Evolutionary conservation across 208 protist genomes (phyloP).

Genomic region (Trypanosomatidae sp.): DNA sequence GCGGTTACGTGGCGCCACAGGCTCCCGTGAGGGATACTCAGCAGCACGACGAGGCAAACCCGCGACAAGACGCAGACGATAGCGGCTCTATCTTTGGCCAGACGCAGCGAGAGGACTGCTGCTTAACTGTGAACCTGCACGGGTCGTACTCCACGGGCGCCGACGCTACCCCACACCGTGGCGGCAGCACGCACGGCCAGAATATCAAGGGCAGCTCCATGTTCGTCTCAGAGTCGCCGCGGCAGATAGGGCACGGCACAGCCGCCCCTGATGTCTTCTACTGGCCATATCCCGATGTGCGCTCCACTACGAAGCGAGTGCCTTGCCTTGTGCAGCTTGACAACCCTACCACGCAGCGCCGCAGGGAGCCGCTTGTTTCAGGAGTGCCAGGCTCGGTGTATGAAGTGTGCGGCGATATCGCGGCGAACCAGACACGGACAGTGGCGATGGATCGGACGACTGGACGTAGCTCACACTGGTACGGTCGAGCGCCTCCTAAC

Average conservation of each 20-base stretch:
- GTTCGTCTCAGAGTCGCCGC: constrained; percentile 58
- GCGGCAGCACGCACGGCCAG: constrained; percentile 18
- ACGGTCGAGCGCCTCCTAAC: constrained; percentile 24
- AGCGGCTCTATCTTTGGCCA: neutral
- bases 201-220: constrained; percentile 67
- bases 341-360: constrained; percentile 34
- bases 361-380: constrained; percentile 42
- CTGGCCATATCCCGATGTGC: constrained; percentile 76
- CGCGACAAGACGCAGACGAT: neutral
- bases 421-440: constrained; percentile 32
- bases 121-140: neutral
- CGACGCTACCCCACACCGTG: neutral
- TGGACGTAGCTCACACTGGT: constrained; percentile 60
- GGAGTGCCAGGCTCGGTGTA: constrained; percentile 60
- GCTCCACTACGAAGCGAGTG: constrained; percentile 55
- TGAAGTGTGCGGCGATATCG: constrained; percentile 60
- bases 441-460: constrained; percentile 60
- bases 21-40: neutral
- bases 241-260: constrained; percentile 30
- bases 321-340: constrained; percentile 46
- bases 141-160: constrained; percentile 7
- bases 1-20: constrained; percentile 60
- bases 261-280: constrained; percentile 68
- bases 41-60: neutral
- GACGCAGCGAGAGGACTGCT: constrained; percentile 13